Evolutionary conservation across 2,329 filamentous ascomycete species (phyloP), one percentile per base, ranked within the genome.

Genomic region (Ophiocordyceps camponoti-leonardi): DNA sequence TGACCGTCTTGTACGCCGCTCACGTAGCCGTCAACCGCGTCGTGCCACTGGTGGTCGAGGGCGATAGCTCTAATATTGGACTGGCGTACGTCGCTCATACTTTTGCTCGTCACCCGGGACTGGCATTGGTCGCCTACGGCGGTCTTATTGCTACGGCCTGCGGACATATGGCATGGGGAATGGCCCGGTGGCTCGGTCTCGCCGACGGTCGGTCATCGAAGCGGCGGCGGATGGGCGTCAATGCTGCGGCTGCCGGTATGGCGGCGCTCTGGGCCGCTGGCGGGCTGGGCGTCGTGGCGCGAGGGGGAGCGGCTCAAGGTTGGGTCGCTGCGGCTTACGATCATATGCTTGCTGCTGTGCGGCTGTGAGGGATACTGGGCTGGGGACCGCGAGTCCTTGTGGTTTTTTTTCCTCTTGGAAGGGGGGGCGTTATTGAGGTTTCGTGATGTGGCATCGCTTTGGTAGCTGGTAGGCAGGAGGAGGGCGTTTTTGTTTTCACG

Each of bases 271-370:
- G 88, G 88, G 76, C 88, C 44, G 79, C 80, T 0, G 88, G 88
- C 4, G 82, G 84, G 0, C 61, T 95, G 31, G 86, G 83, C 0
- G 69, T 94, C 16, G 77, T 94, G 10, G 86, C 81, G 3, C 71
- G 75, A 49, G 83, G 74, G 1, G 87, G 86, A 0, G 61, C 68
- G 49, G 79, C 77, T 1, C 67, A 73, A 4, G 86, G 86, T 0
- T 95, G 87, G 86, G 71, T 94, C 46, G 86, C 78, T 2, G 81
- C 71, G 52, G 71, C 83, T 44, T 94, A 90, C 62, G 83, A 95
- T 65, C 73, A 77, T 44, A 67, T 94, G 44, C 62, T 63, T 49
- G 54, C 55, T 2, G 50, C 49, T 28, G 53, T 61, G 7, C 56
- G 59, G 6, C 44, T 64, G 42, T 65, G 47, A 49, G 16, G 37